Conservation (phyloP, 306 rosid species). For the Casuarina equisetifolia region DNA sequence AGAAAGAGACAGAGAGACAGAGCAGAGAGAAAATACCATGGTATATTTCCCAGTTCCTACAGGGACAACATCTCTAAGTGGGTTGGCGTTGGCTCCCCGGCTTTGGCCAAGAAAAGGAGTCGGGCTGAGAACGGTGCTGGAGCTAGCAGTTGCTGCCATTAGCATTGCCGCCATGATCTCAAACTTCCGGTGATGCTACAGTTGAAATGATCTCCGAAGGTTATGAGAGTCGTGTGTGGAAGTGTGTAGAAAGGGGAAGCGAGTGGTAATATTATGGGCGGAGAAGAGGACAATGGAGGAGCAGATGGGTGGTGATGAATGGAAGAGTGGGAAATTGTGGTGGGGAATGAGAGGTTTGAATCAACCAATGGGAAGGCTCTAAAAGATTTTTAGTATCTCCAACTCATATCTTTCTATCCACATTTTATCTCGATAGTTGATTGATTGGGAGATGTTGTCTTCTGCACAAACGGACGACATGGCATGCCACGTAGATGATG, state of each 20-base stretch:
- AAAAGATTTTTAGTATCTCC: conserved; percentile 63
- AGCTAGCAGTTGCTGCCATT: conserved; percentile 76
- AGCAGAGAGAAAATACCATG: conserved; percentile 52
- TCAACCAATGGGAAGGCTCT: conserved; percentile 60
- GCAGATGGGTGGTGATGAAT: conserved; percentile 32
- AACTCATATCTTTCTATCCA: conserved; percentile 65
- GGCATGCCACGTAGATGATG: no score
- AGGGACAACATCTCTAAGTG: conserved; percentile 73
- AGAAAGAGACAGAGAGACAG: conserved; percentile 1
- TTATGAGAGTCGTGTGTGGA: conserved; percentile 3
- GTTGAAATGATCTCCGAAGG: conserved; percentile 5
- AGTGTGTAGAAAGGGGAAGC: conserved; percentile 24
- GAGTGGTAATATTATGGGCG: conserved; percentile 8
- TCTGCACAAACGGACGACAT: no score
- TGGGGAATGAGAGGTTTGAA: conserved; percentile 40
- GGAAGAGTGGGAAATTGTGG: conserved; percentile 32
- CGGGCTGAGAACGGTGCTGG: conserved; percentile 65
- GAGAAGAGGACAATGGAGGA: conserved; percentile 10
- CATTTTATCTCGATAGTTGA: conserved; percentile 48
- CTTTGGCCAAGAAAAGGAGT: conserved; percentile 74
- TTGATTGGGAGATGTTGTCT: no score
- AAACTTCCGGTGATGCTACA: conserved; percentile 10
- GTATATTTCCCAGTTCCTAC: conserved; percentile 73
- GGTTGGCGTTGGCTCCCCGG: conserved; percentile 42
- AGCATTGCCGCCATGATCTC: conserved; percentile 50